phyloP scores from a whole-genome alignment of 768 basidiomycete genomes.

The Daedaleopsis sinensis region DNA sequence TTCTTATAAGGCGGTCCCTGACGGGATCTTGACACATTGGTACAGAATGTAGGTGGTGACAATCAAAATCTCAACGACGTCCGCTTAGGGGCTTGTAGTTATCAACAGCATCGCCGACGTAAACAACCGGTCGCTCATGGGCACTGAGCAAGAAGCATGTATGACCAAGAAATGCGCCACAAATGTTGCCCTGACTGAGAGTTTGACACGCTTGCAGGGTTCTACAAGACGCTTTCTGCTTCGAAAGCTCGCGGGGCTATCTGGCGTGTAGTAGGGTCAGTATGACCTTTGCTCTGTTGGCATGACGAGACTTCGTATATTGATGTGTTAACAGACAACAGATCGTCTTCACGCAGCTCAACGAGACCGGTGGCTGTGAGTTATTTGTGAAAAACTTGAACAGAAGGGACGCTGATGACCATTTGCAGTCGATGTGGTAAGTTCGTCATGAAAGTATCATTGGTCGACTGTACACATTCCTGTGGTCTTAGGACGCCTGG shows the following conservation, averaged over 20 bases:
- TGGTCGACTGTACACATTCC: too few relatives aligned
- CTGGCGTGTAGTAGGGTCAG: slow-evolving; percentile 57
- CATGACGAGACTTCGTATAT: background rate
- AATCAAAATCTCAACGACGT: background rate
- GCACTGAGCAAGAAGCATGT: slow-evolving; percentile 57
- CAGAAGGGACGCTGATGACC: background rate
- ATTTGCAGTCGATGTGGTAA: slow-evolving; percentile 29
- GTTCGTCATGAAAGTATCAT: background rate
- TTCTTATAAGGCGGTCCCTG: slow-evolving; percentile 9
- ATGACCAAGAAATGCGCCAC: too few relatives aligned
- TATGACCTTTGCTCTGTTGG: background rate
- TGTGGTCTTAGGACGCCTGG: slow-evolving; percentile 50
- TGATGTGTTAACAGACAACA: slow-evolving; percentile 45
- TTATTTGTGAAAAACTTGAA: slow-evolving; percentile 5
- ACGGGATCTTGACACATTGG: background rate
- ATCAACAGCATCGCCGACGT: slow-evolving; percentile 47
- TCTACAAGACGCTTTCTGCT: slow-evolving; percentile 47
- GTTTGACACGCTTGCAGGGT: slow-evolving; percentile 41
- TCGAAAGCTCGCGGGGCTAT: slow-evolving; percentile 50
- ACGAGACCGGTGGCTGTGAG: slow-evolving; percentile 41
- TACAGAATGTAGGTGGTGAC: background rate
- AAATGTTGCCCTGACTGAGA: background rate
- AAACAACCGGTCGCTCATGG: slow-evolving; percentile 56
- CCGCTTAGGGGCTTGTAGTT: slow-evolving; percentile 29
- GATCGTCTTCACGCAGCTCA: slow-evolving; percentile 55